Percentiles rank a stretch among this genome's conserved stretches.
Conservation (phyloP, 768 basidiomycete genomes). For the Amanita fuliginea region DNA sequence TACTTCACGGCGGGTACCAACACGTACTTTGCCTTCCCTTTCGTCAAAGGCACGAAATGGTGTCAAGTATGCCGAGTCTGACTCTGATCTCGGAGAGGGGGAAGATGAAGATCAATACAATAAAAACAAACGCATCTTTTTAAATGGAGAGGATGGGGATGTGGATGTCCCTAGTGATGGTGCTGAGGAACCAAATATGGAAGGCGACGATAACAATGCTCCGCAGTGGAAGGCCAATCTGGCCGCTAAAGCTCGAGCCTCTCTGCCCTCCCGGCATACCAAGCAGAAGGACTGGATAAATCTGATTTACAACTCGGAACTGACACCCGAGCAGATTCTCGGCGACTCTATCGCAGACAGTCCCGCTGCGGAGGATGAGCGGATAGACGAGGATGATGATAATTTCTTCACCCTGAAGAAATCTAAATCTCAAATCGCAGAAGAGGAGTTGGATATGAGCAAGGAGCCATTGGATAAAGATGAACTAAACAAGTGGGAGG, state of each 20-base stretch:
- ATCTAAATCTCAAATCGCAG: slow-evolving; percentile 21
- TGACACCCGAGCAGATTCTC: slow-evolving; percentile 62
- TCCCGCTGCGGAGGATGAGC: slow-evolving; percentile 15
- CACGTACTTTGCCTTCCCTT: slow-evolving; percentile 25
- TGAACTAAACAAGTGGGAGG: slow-evolving; percentile 65
- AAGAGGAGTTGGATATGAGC: slow-evolving; percentile 54
- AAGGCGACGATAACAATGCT: slow-evolving; percentile 27
- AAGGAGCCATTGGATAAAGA: slow-evolving; percentile 47
- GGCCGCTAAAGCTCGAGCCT: slow-evolving; percentile 26
- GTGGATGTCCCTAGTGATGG: slow-evolving; percentile 37
- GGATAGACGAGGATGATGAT: slow-evolving; percentile 45
- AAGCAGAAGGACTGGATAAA: slow-evolving; percentile 70
- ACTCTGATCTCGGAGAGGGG: slow-evolving; percentile 57
- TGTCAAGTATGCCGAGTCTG: slow-evolving; percentile 66
- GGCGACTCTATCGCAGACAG: slow-evolving; percentile 18
- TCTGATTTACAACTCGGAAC: slow-evolving; percentile 64
- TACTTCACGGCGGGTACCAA: slow-evolving; percentile 30
- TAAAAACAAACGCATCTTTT: slow-evolving; percentile 21
- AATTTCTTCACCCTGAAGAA: slow-evolving; percentile 60
- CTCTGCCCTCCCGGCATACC: slow-evolving; percentile 26
- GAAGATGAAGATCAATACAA: slow-evolving; percentile 12
- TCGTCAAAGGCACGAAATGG: slow-evolving; percentile 26
- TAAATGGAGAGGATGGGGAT: slow-evolving; percentile 38
- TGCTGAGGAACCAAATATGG: slow-evolving; percentile 26
- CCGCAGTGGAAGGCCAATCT: slow-evolving; percentile 75